Conservation (phyloP, 495 filamentous ascomycete species). For the Astrothelium macrocarpum region DNA sequence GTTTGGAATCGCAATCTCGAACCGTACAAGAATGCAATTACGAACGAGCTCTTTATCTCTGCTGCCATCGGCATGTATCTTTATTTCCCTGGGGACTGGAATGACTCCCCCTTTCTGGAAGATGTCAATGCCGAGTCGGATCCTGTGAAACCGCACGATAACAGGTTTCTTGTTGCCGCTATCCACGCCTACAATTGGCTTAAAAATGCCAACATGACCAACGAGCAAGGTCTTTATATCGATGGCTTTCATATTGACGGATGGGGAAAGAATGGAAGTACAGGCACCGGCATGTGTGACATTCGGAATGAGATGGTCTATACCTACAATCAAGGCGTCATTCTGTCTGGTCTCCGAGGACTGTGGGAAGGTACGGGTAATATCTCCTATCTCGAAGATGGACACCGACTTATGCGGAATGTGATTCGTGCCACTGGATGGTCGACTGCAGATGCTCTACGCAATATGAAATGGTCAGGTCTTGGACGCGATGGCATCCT, state of each 20-base stretch:
- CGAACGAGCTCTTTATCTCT: conserved; percentile 82
- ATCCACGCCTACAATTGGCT: conserved; percentile 78
- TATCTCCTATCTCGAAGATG: conserved; percentile 61
- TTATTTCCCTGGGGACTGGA: conserved; percentile 72
- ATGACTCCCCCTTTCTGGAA: conserved; percentile 50
- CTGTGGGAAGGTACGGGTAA: conserved; percentile 66
- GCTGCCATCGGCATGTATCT: conserved; percentile 86
- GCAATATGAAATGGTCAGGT: conserved; percentile 52
- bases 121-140: background rate
- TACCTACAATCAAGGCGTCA: conserved; percentile 91
- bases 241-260: conserved; percentile 87
- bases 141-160: conserved; percentile 45
- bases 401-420: conserved; percentile 60
- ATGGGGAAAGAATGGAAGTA: conserved; percentile 45
- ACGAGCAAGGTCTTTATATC: conserved; percentile 63
- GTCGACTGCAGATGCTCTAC: conserved; percentile 17
- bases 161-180: conserved; percentile 58
- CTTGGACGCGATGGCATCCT: conserved; percentile 71
- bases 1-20: conserved; percentile 73
- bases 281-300: conserved; percentile 56
- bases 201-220: conserved; percentile 67
- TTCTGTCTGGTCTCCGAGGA: conserved; percentile 76
- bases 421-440: conserved; percentile 74
- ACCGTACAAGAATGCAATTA: conserved; percentile 97
- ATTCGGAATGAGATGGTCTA: conserved; percentile 78